Evolutionary conservation across 768 basidiomycete species (phyloP), one percentile per base, ranked within the genome.

Genomic region (Kwoniella shandongensis): DNA sequence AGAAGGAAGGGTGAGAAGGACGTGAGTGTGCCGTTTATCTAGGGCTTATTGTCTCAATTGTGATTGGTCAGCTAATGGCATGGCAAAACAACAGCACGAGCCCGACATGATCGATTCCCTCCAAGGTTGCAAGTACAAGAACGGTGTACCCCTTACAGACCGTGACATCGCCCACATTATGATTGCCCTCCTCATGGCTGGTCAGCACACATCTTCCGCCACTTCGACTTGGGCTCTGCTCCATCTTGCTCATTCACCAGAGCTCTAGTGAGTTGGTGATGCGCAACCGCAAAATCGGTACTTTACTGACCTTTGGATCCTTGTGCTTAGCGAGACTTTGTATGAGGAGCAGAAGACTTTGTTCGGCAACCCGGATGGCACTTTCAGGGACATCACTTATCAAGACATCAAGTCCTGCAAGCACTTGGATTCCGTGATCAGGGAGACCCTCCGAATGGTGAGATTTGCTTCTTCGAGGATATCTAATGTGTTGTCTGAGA

Each of bases 111-210:
- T 98, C 68, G 83, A 87, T 13, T 86, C 93, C 1, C 83, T 99
- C 18, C 82, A 86, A 77, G 81, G 85, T 59, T 88, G 92, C 73
- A 83, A 80, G 48, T 98, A 99, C 79, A 88, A 88, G 62, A 81
- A 83, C 65, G 96, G 96, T 54, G 81, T 82, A 42, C 72, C 81
- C 1, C 81, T 98, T 38, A 82, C 81, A 59, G 92, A 99, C 72
- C 86, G 88, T 65, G 91, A 98, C 76, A 88, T 98, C 58, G 92
- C 96, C 0, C 96, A 98, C 74, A 93, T 99, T 73, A 86, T 99
- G 87, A 99, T 97, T 70, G 96, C 96, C 15, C 83, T 99, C 44
- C 85, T 99, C 62, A 98, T 99, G 96, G 96, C 96, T 41, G 96
- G 96, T 36, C 96, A 99, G 79, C 96, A 99, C 78, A 99, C 96